Evolutionary conservation across 352 stramenopile species (phyloP).

Genomic region (Phytophthora boehmeriae): DNA sequence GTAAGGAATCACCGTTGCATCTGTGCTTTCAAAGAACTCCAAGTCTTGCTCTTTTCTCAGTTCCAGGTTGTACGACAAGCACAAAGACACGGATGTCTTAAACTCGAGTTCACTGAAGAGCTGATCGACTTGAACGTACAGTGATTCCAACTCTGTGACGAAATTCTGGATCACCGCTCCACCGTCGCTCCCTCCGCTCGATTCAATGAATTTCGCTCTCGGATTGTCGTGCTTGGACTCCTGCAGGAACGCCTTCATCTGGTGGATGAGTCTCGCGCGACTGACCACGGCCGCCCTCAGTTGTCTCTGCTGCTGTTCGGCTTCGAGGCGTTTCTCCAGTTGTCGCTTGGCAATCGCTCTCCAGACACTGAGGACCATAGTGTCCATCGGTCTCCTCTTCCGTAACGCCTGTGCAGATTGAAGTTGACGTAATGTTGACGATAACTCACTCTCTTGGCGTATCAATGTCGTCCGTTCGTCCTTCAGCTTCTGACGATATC

Average conservation of each 20-base stretch:
- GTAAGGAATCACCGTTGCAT: slow-evolving; percentile 20
- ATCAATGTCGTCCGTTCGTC: slow-evolving; percentile 16
- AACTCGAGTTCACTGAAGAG: too few relatives aligned
- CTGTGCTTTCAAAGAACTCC: slow-evolving; percentile 27
- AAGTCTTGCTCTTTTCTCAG: slow-evolving; percentile 11
- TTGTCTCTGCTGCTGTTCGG: slow-evolving; percentile 11
- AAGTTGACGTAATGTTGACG: slow-evolving; percentile 2
- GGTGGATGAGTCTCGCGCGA: slow-evolving; percentile 8
- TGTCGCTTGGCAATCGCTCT: slow-evolving; percentile 18
- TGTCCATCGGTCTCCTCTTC: slow-evolving; percentile 4
- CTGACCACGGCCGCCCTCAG: slow-evolving; percentile 5
- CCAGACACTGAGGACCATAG: slow-evolving; percentile 3
- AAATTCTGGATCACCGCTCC: slow-evolving; percentile 25
- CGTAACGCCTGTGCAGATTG: slow-evolving; percentile 4
- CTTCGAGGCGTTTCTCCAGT: slow-evolving; percentile 11
- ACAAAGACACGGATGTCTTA: too few relatives aligned
- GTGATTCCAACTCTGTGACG: slow-evolving; percentile 18
- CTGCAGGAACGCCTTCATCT: slow-evolving; percentile 4
- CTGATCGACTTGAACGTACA: too few relatives aligned
- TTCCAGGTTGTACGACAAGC: too few relatives aligned
- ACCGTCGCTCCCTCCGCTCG: slow-evolving; percentile 1
- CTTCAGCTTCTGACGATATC: slow-evolving; percentile 22
- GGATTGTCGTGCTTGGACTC: neutral
- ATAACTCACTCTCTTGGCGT: slow-evolving; percentile 15
- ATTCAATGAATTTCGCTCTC: neutral